These are phyloP conservation scores for Globomyces pollinis-pini DNA, from an alignment of 192 early-diverging fungal species.

Conservation along the genomic window DNA sequence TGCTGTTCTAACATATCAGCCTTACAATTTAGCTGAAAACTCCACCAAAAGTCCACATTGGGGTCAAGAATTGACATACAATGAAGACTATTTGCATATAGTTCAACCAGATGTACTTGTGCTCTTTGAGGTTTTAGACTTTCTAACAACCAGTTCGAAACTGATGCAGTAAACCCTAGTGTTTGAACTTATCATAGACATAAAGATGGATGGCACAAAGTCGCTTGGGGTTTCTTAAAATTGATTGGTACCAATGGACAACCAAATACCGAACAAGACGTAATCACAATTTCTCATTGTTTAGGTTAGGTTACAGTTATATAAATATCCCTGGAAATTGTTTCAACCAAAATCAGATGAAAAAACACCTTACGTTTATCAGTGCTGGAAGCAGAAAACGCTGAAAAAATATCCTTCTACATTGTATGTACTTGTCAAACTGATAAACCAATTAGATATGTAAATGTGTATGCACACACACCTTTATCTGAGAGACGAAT, in stretches of 20 bases:
- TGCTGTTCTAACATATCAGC: constrained; percentile 9
- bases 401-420: constrained; percentile 38
- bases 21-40: constrained; percentile 30
- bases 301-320: constrained; percentile 40
- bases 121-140: constrained; percentile 45
- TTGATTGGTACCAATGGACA: constrained; percentile 15
- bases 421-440: constrained; percentile 23
- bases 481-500: constrained; percentile 10
- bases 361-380: constrained; percentile 10
- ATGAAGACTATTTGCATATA: constrained; percentile 34
- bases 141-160: constrained; percentile 20
- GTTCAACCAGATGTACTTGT: constrained; percentile 16
- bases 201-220: constrained; percentile 35
- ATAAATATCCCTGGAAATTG: constrained; percentile 23
- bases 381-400: constrained; percentile 16
- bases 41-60: constrained; percentile 33
- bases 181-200: background rate
- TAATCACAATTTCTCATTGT: too few relatives aligned
- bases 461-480: too few relatives aligned
- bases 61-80: constrained; percentile 36
- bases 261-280: constrained; percentile 29
- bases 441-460: too few relatives aligned
- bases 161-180: background rate
- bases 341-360: background rate
- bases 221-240: constrained; percentile 47